Base-by-base conservation (phyloP, 2,329 filamentous ascomycete genomes). In the Cercospora nicotianae region DNA sequence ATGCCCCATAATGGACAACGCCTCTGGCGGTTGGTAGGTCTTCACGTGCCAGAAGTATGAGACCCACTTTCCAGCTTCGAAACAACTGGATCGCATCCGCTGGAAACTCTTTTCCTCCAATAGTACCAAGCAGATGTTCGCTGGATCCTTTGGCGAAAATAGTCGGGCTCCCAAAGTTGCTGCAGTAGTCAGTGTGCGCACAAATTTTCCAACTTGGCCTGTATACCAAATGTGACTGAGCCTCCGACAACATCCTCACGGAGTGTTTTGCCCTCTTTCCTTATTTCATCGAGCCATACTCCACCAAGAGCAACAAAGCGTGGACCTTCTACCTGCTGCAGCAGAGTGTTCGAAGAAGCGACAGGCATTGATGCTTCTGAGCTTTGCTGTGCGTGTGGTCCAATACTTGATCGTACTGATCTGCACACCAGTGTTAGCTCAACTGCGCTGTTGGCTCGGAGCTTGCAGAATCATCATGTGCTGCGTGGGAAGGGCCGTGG, bases 231-330 rank as follows among this genome's bases (percentile, higher is more conserved):
- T 8, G 72, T 69, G 12, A 75, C 69, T 6, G 72, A 73, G n/a
- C 75, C 73, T 20, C 74, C 74, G 2, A 73, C 63, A 5, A 75
- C 66, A 58, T 74, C 68, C 10, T 60, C 20, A 23, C 69, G 59
- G 10, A 67, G 58, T 7, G 61, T 59, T 26, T 70, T 18, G 53
- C 66, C 71, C 5, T 58, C 65, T 9, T 63, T 68, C 23, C 69
- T 68, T 9, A 76, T 76, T 53, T 75, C 74, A 59, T 76, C 75
- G 0, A 76, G 71, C 75, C 75, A 76, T 13, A 76, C 72, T n/a
- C 75, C 75, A 13, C 72, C 72, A 20, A 72, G 65, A 1, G 72
- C 62, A 18, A 73, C 53, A 20, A 74, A 72, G 16, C 48, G 30
- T 26, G 28, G 26, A 2, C 6, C 26, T 18, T 0, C 23, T 31